Evolutionary conservation across 106 monocot species (phyloP).

Genomic region (Alisma plantagoaquatica): DNA sequence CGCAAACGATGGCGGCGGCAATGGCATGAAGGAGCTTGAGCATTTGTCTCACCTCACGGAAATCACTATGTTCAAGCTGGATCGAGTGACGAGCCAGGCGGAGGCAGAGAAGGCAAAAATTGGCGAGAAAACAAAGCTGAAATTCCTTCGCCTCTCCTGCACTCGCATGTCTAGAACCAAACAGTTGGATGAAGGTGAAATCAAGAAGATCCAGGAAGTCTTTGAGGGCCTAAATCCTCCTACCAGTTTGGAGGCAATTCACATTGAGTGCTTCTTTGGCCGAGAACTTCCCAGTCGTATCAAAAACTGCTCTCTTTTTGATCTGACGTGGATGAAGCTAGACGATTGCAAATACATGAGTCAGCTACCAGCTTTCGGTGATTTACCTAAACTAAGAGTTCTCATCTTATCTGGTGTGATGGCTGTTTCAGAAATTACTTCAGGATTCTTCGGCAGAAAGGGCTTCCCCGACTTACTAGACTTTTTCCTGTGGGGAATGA

Average conservation of each 20-base stretch:
- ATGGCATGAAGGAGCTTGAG: constrained; percentile 20
- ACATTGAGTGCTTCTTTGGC: constrained; percentile 23
- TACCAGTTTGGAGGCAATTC: constrained; percentile 6
- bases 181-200: constrained; percentile 3
- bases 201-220: constrained; percentile 19
- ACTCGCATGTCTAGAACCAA: background rate
- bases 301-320: constrained; percentile 4
- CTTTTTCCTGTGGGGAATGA: constrained; percentile 5
- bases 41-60: constrained; percentile 18
- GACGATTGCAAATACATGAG: constrained; percentile 7
- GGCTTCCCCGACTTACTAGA: constrained; percentile 3
- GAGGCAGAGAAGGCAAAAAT: constrained; percentile 9
- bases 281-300: constrained; percentile 12
- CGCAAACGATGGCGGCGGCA: constrained; percentile 5
- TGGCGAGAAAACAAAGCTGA: constrained; percentile 16
- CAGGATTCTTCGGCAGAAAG: constrained; percentile 1
- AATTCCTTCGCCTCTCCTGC: constrained; percentile 8
- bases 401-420: constrained; percentile 11
- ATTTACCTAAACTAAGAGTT: constrained; percentile 13
- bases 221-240: constrained; percentile 29
- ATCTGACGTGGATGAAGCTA: constrained; percentile 19
- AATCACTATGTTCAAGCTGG: constrained; percentile 20
- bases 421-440: constrained; percentile 11
- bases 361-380: constrained; percentile 27
- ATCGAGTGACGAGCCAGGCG: constrained; percentile 8